A percentile compares a stretch with the other conserved stretches of the same genome.
Evolutionary conservation across 2,329 filamentous ascomycete genomes (phyloP).

Genomic region (Blastomyces emzantsi): DNA sequence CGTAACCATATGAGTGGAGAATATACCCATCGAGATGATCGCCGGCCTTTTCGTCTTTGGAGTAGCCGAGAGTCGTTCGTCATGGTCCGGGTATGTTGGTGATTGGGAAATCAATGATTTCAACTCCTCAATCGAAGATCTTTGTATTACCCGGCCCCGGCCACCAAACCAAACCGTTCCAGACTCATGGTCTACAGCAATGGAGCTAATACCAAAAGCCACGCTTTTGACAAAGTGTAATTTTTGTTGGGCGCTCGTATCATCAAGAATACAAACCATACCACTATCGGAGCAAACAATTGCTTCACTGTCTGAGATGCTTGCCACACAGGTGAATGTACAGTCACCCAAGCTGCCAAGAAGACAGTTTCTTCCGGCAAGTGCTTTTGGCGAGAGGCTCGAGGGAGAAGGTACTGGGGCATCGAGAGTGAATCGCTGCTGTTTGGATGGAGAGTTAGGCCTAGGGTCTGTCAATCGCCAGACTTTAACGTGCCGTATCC

Average conservation of each 20-base stretch:
- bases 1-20: constrained; percentile 59
- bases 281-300: constrained; percentile 82
- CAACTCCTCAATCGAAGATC: constrained; percentile 36
- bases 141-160: constrained; percentile 49
- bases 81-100: constrained; percentile 16
- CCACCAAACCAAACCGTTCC: constrained; percentile 60
- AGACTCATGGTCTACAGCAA: constrained; percentile 50
- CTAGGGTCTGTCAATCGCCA: constrained; percentile 71
- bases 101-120: constrained; percentile 23
- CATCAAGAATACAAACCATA: constrained; percentile 80
- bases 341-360: constrained; percentile 72
- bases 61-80: constrained; percentile 18
- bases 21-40: constrained; percentile 60
- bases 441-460: constrained; percentile 54
- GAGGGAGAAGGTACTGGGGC: constrained; percentile 24
- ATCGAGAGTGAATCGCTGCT: constrained; percentile 42
- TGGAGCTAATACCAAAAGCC: constrained; percentile 59
- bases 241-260: constrained; percentile 61
- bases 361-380: constrained; percentile 80
- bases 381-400: constrained; percentile 52
- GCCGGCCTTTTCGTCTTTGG: constrained; percentile 29
- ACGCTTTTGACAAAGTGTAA: constrained; percentile 57
- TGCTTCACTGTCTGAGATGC: constrained; percentile 62
- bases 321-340: constrained; percentile 69
- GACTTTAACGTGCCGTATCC: constrained; percentile 84